Evolutionary conservation across 208 protist species (phyloP), one percentile per base, ranked within the genome.

Genomic region (Leishmania tropica): DNA sequence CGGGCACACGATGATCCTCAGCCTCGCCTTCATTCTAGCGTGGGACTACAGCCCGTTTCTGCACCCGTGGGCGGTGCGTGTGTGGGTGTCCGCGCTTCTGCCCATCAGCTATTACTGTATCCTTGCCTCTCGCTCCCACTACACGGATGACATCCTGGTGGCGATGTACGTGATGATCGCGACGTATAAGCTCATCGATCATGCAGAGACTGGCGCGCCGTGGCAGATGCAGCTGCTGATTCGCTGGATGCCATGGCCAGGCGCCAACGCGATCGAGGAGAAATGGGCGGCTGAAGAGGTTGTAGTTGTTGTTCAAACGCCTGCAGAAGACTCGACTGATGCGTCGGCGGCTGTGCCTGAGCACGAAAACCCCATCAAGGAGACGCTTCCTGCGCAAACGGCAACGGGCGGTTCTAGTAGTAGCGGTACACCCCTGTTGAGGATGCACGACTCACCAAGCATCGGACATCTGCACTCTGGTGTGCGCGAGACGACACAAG

Each of bases 91-190:
- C 5, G 28, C 87, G 3, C 60, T 98, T 47, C 78, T 95, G 37
- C 64, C 91, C 24, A 60, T 85, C 73, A 87, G 83, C 65, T 96
- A 92, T 56, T 94, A 89, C 79, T 93, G 76, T 72, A 97, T 98
- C 67, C 78, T 98, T 48, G 87, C 90, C 31, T 96, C 93, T 40
- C 93, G 93, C 7, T 97, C 92, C 51, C 95, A 98, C 84, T 98
- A 98, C 91, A 98, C 95, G 3, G 89, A 96, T 70, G 95, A 96
- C 81, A 92, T 97, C 42, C 31, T 97, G 5, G 92, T 97, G 7
- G 78, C 91, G 3, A 76, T 89, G 7, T 93, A 95, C 78, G 60
- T 81, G 47, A 95, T 90, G 54, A 80, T 93, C 21, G 67, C 83
- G 21, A 95, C 92, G n/a, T 97, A 88, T 84, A 82, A 93, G 79